These are phyloP conservation scores for Rhododendron henanense DNA, from an alignment of 148 eudicot genomes.

Conservation along the genomic window DNA sequence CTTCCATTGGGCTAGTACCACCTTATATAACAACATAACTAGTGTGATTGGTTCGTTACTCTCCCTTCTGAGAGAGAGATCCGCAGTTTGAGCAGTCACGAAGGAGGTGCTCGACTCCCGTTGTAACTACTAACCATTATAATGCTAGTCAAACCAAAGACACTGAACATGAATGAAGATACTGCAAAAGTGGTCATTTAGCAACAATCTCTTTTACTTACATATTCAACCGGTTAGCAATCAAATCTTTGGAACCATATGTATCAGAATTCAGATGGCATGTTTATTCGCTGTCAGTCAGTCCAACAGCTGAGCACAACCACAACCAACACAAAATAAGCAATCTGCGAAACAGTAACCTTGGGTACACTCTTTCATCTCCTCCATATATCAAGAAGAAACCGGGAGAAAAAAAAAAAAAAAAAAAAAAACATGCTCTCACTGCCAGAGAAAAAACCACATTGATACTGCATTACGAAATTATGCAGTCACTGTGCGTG, in stretches of 20 bases:
- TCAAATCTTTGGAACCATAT: slow-evolving; percentile 24
- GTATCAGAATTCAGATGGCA: slow-evolving; percentile 22
- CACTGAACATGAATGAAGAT: background rate
- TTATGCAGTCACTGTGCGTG: slow-evolving; percentile 43
- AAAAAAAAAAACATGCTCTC: slow-evolving; percentile 30
- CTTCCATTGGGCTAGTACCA: background rate
- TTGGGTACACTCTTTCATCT: slow-evolving; percentile 18
- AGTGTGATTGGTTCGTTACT: background rate
- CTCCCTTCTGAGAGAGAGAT: background rate
- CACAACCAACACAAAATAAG: slow-evolving; percentile 25
- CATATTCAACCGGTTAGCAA: slow-evolving; percentile 40
- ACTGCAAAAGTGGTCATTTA: background rate
- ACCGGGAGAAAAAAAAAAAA: background rate
- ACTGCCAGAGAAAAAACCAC: slow-evolving; percentile 50
- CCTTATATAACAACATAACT: background rate
- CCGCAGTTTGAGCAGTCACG: background rate
- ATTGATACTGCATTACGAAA: slow-evolving; percentile 43
- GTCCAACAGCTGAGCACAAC: slow-evolving; percentile 29
- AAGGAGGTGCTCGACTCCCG: background rate
- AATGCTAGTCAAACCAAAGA: background rate
- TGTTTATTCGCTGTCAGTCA: slow-evolving; percentile 16
- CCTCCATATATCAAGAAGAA: slow-evolving; percentile 46
- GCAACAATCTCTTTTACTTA: slow-evolving; percentile 22
- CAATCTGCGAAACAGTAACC: slow-evolving; percentile 18
- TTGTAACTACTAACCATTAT: background rate